Percentiles rank a stretch among this genome's conserved stretches.
Conservation (phyloP, 768 basidiomycete species). For the Mycena chlorophos region DNA sequence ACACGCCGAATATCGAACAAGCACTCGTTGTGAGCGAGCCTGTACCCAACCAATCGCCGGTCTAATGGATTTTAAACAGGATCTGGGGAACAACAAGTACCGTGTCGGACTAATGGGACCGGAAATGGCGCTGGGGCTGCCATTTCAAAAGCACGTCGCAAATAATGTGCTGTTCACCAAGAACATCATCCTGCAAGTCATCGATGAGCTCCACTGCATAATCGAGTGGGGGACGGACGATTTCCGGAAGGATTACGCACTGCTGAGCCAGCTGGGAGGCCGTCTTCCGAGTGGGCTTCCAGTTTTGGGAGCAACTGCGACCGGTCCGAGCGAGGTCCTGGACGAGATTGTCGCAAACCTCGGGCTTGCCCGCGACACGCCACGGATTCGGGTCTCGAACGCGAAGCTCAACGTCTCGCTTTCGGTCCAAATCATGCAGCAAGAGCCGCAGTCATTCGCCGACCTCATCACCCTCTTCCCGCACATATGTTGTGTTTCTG, state of each 20-base stretch:
- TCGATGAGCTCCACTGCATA: constrained; percentile 26
- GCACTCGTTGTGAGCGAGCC: neutral
- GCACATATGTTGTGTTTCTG: neutral
- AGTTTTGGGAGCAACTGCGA: constrained; percentile 7
- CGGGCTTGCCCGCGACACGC: neutral
- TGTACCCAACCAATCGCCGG: neutral
- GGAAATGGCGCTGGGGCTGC: constrained; percentile 3
- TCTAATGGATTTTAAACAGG: neutral
- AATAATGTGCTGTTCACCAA: neutral
- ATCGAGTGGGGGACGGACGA: constrained; percentile 18
- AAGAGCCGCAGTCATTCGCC: constrained; percentile 12
- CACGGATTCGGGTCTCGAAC: constrained; percentile 11
- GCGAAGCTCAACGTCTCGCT: constrained; percentile 16
- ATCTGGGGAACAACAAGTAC: neutral
- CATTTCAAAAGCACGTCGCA: neutral
- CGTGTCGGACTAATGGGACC: constrained; percentile 11
- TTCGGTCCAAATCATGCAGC: constrained; percentile 9
- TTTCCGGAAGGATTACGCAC: constrained; percentile 3
- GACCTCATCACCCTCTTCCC: constrained; percentile 17
- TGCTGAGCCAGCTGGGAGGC: neutral
- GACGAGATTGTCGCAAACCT: constrained; percentile 1
- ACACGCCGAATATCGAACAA: neutral
- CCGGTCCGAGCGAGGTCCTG: constrained; percentile 1
- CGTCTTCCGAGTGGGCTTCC: constrained; percentile 4
- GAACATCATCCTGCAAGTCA: constrained; percentile 3